Evolutionary conservation across 2,329 filamentous ascomycete genomes (phyloP).

Genomic region (Diaporthe longicolla): DNA sequence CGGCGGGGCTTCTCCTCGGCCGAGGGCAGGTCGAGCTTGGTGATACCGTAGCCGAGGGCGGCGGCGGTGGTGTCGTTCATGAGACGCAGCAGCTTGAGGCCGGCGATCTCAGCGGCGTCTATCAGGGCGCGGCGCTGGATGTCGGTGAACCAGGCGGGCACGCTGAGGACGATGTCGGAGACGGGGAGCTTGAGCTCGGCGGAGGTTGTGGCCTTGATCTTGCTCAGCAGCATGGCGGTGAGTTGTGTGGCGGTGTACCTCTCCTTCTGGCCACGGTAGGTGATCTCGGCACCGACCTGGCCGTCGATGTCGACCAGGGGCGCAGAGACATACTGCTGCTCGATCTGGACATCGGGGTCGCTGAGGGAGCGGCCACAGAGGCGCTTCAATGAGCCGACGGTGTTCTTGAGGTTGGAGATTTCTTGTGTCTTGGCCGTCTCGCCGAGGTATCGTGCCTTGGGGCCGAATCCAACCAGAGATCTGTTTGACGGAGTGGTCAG

Average conservation of each 20-base stretch:
- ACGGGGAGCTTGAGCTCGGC: constrained; percentile 92
- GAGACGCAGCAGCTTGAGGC: constrained; percentile 90
- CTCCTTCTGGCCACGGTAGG: constrained; percentile 94
- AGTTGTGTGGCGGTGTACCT: constrained; percentile 95
- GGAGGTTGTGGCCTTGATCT: constrained; percentile 90
- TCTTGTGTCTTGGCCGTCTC: constrained; percentile 98
- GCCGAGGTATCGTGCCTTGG: constrained; percentile 93
- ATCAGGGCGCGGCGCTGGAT: constrained; percentile 89
- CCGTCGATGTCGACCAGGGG: constrained; percentile 91
- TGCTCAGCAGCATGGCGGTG: constrained; percentile 94
- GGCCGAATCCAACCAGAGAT: constrained; percentile 93
- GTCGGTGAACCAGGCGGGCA: constrained; percentile 98
- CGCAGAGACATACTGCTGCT: constrained; percentile 92
- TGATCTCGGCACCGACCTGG: constrained; percentile 94
- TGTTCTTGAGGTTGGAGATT: constrained; percentile 99
- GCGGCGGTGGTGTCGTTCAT: constrained; percentile 99
- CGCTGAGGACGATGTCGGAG: constrained; percentile 92
- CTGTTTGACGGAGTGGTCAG: constrained; percentile 60
- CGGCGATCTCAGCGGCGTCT: constrained; percentile 93
- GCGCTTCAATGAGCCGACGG: constrained; percentile 91
- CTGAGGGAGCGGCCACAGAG: constrained; percentile 87
- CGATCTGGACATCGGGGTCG: constrained; percentile 93
- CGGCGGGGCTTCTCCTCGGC: constrained; percentile 93
- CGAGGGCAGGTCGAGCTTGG: constrained; percentile 91
- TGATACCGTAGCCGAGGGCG: constrained; percentile 97